These are phyloP conservation scores for Symbiodinium natans DNA, from an alignment of 73 alveolate genomes.

Conservation along the genomic window DNA sequence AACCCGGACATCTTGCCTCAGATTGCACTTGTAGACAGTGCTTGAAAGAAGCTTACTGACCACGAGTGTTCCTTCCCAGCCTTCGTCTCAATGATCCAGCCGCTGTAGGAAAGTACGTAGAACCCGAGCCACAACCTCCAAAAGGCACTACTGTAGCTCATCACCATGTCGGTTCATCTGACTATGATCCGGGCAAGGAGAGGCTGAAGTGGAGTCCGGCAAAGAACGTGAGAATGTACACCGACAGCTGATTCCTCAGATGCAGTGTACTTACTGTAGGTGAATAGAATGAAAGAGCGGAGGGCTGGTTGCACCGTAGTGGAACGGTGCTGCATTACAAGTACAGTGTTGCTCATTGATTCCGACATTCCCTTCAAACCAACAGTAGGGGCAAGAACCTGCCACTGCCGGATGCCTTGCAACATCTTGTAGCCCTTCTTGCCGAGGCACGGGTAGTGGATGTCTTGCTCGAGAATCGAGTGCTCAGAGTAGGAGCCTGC, in stretches of 20 bases:
- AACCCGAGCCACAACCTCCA: conserved; percentile 69
- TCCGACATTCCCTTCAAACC: too few species aligned
- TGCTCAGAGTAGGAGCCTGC: conserved; percentile 74
- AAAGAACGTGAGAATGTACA: conserved; percentile 42
- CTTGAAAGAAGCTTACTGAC: background rate
- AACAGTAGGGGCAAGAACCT: too few species aligned
- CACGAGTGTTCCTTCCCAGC: background rate
- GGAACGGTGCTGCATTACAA: too few species aligned
- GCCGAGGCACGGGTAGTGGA: conserved; percentile 61
- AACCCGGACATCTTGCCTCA: background rate
- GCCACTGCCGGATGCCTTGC: too few species aligned
- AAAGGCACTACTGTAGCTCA: background rate
- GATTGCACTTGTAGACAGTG: background rate
- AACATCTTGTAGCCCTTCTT: too few species aligned
- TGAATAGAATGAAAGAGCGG: too few species aligned
- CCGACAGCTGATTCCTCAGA: conserved; percentile 64
- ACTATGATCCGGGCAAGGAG: background rate
- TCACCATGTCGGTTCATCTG: background rate
- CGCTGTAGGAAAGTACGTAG: conserved; percentile 68
- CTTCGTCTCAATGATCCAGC: conserved; percentile 90
- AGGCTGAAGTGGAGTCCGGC: conserved; percentile 74
- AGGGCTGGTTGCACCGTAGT: too few species aligned
- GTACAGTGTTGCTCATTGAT: too few species aligned
- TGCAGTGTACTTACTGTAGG: too few species aligned
- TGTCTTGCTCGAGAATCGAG: conserved; percentile 48